Conservation (phyloP, 345 rosid species). For the Citropsis articulata region DNA sequence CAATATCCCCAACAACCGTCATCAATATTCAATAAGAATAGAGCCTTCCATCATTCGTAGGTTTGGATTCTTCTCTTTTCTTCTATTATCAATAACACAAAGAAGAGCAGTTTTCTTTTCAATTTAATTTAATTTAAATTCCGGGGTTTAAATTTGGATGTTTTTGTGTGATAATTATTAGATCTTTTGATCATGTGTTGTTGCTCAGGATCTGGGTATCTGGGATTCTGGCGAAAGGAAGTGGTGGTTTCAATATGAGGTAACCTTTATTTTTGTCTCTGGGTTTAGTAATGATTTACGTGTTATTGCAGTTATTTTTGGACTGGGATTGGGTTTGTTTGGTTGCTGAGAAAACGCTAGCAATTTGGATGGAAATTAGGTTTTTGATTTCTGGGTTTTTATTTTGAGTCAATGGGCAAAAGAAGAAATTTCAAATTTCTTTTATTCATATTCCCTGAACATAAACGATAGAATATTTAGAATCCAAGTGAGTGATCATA, state of each 20-base stretch:
- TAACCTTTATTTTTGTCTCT: background rate
- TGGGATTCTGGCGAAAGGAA: constrained; percentile 9
- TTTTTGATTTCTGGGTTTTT: background rate
- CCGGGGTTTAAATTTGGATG: constrained; percentile 7
- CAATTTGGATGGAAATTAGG: background rate
- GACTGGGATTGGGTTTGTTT: background rate
- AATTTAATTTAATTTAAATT: background rate
- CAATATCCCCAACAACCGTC: background rate
- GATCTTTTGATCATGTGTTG: constrained; percentile 12
- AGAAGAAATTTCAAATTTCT: background rate
- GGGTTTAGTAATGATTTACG: background rate
- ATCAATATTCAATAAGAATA: background rate
- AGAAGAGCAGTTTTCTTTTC: background rate
- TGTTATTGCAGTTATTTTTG: background rate
- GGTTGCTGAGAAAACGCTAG: background rate
- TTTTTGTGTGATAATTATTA: background rate
- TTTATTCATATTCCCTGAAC: background rate
- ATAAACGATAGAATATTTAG: background rate
- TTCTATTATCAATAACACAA: background rate
- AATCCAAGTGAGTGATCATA: background rate
- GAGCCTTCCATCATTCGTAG: constrained; percentile 5
- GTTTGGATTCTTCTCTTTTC: constrained; percentile 13
- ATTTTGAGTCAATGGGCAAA: background rate
- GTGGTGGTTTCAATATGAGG: constrained; percentile 15
- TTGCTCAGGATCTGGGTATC: constrained; percentile 21